phyloP scores from a whole-genome alignment of 495 filamentous ascomycete species.

The Daldinia loculata region DNA sequence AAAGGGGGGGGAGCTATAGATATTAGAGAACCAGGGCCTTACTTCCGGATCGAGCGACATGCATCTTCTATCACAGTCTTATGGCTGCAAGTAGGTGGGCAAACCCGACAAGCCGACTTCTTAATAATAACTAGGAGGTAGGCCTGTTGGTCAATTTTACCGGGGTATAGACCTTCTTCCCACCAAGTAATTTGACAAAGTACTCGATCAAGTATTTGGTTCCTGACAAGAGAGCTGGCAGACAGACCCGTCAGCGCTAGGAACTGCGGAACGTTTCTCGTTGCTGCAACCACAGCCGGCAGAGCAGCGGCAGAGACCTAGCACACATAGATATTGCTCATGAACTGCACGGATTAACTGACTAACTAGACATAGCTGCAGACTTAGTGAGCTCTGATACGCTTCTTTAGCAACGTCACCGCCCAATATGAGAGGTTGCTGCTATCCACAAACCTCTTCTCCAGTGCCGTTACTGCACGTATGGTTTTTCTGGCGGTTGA shows the following conservation, averaged over 20 bases:
- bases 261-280: slow-evolving; percentile 29
- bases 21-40: slow-evolving; percentile 29
- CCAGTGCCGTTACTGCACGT: slow-evolving; percentile 39
- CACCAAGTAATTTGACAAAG: slow-evolving; percentile 19
- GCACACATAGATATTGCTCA: slow-evolving; percentile 25
- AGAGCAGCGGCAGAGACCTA: slow-evolving; percentile 30
- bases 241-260: slow-evolving; percentile 34
- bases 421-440: slow-evolving; percentile 36
- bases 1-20: slow-evolving; percentile 30
- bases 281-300: slow-evolving; percentile 37
- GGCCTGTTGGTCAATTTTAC: slow-evolving; percentile 25
- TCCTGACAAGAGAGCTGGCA: slow-evolving; percentile 32
- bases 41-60: slow-evolving; percentile 43
- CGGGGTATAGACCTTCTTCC: slow-evolving; percentile 32
- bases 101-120: slow-evolving; percentile 38
- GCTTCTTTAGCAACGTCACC: slow-evolving; percentile 33
- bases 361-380: slow-evolving; percentile 34
- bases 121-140: slow-evolving; percentile 29
- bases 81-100: slow-evolving; percentile 39
- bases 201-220: slow-evolving; percentile 25
- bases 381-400: slow-evolving; percentile 28
- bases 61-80: slow-evolving; percentile 37
- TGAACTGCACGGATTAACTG: slow-evolving; percentile 31
- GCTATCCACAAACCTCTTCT: slow-evolving; percentile 37
- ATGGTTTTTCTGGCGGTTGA: slow-evolving; percentile 38